Percentiles rank a stretch among this genome's conserved stretches.
phyloP scores from a whole-genome alignment of 2,329 filamentous ascomycete species.

The Madurella fahalii region DNA sequence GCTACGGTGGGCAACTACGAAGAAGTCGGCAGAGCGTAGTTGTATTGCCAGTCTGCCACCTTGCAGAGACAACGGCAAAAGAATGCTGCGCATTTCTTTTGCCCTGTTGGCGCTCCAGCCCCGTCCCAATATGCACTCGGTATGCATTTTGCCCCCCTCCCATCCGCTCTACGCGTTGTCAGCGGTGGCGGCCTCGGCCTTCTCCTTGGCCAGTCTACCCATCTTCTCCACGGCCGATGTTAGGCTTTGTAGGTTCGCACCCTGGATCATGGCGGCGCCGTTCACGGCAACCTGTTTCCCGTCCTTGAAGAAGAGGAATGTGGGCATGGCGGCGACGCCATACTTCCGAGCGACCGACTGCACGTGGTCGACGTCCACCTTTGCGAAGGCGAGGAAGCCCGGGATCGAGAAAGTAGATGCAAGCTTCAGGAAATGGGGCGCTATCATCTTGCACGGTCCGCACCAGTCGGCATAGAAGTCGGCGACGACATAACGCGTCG shows the following conservation, averaged over 20 bases:
- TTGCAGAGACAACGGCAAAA: background rate
- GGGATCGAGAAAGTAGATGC: slow-evolving; percentile 38
- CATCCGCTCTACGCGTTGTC: slow-evolving; percentile 1
- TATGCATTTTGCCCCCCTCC: background rate
- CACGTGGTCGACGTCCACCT: slow-evolving; percentile 55
- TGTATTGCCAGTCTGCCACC: background rate
- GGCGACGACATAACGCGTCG: slow-evolving; percentile 48
- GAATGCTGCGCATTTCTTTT: background rate
- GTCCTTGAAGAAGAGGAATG: slow-evolving; percentile 57
- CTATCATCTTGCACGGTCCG: slow-evolving; percentile 57
- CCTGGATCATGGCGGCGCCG: slow-evolving; percentile 35
- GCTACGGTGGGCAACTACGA: background rate
- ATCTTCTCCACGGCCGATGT: slow-evolving; percentile 36
- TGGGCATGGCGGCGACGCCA: slow-evolving; percentile 53
- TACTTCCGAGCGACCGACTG: slow-evolving; percentile 48
- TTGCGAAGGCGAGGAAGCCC: slow-evolving; percentile 50
- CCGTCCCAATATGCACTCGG: no score
- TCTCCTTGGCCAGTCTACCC: slow-evolving; percentile 34
- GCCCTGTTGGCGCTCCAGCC: background rate
- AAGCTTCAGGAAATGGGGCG: slow-evolving; percentile 49
- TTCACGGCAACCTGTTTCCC: slow-evolving; percentile 43
- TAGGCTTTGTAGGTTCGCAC: slow-evolving; percentile 33
- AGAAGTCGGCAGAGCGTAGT: background rate
- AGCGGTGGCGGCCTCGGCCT: slow-evolving; percentile 23
- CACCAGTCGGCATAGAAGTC: slow-evolving; percentile 61